These are phyloP conservation scores for Lyophyllum decastes DNA, from an alignment of 768 basidiomycete genomes.

Conservation along the genomic window DNA sequence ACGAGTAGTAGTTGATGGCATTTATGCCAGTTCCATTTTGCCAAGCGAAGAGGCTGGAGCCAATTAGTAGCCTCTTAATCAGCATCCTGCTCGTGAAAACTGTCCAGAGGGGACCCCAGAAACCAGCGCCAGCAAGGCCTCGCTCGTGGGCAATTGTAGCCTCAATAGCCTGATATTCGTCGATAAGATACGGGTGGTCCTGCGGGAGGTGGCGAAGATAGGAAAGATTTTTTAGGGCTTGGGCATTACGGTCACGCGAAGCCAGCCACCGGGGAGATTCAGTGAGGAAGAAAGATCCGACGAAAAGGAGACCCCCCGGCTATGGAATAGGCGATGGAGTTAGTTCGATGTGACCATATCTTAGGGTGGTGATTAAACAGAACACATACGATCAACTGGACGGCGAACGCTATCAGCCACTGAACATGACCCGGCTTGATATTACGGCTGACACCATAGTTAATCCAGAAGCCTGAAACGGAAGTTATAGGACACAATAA, in stretches of 20 bases:
- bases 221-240: constrained; percentile 32
- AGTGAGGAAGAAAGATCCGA: constrained; percentile 31
- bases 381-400: constrained; percentile 35
- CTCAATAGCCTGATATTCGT: constrained; percentile 34
- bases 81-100: constrained; percentile 28
- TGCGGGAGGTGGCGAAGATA: constrained; percentile 32
- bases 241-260: constrained; percentile 32
- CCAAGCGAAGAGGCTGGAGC: constrained; percentile 40
- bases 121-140: constrained; percentile 33
- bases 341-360: not conserved
- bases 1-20: constrained; percentile 47
- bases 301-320: constrained; percentile 34
- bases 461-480: constrained; percentile 34
- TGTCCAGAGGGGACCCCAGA: constrained; percentile 31
- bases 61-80: constrained; percentile 36
- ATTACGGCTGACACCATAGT: constrained; percentile 35
- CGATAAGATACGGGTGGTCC: constrained; percentile 28
- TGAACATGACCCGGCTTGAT: constrained; percentile 29
- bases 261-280: constrained; percentile 40
- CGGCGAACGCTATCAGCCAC: constrained; percentile 39
- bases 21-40: constrained; percentile 51
- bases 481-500: not conserved
- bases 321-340: not conserved
- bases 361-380: not conserved
- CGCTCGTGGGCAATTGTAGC: constrained; percentile 33